A percentile compares a stretch with the other conserved stretches of the same genome.
These are phyloP conservation scores for Coemansia sp. DNA, from an alignment of 192 early-diverging fungal genomes.

Conservation along the genomic window DNA sequence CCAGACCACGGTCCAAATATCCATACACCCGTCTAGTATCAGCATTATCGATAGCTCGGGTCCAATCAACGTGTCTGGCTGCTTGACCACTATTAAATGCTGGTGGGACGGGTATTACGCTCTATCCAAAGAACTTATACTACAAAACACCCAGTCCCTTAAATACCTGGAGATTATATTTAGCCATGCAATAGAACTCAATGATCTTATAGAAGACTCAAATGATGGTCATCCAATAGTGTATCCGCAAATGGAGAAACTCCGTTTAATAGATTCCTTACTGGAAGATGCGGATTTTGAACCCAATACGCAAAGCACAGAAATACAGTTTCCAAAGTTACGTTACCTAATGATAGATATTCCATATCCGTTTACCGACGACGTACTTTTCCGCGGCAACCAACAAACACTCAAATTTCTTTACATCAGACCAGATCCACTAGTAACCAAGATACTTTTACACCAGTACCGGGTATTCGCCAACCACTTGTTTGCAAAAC, in stretches of 20 bases:
- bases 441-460: neutral
- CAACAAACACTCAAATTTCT: neutral
- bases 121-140: neutral
- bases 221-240: neutral
- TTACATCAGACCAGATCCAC: neutral
- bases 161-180: constrained; percentile 2
- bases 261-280: neutral
- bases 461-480: neutral
- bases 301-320: neutral
- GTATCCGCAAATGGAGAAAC: neutral
- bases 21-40: neutral
- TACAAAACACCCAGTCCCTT: neutral
- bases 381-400: neutral
- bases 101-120: constrained; percentile 3
- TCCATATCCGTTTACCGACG: neutral
- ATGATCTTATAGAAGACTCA: neutral
- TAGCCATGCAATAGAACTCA: neutral
- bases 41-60: neutral
- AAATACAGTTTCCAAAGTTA: neutral
- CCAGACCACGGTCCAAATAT: neutral
- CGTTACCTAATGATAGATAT: neutral
- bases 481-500: neutral
- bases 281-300: neutral
- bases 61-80: neutral
- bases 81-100: neutral